Base-by-base conservation (phyloP, 495 filamentous ascomycete species). In the Aspergillus coremiiformis region DNA sequence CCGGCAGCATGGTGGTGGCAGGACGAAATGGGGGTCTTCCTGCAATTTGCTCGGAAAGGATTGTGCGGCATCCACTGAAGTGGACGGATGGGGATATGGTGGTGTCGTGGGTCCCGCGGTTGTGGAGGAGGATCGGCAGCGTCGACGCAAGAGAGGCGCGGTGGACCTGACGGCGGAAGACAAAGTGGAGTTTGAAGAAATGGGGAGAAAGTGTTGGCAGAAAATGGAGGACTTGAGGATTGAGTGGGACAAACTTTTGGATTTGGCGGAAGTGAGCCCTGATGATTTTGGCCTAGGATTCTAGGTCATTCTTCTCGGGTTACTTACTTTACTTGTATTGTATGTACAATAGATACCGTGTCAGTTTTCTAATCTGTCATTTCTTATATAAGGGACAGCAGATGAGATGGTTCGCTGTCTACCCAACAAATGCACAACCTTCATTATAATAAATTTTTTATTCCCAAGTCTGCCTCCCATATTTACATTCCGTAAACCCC, bases 21-120 rank as follows among this genome's bases (percentile, higher is more conserved):
- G 77, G 35, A 72, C 72, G 11, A 98, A 98, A 74, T 98, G 92
- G 92, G 93, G 93, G 5, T 86, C 83, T 9, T 78, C 80, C 39
- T 78, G 74, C 4, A 75, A 85, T 58, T 57, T 70, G 14, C 53
- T 65, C 37, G 91, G 92, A 0, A 45, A 49, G 11, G 79, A 78
- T 58, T 66, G 75, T 15, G 77, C 85, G 5, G 80, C 75, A 67
- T 80, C 79, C 59, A 89, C 89, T 7, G 89, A 92, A 64, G 80
- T 90, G 1, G 84, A 87, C 26, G 88, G 90, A 4, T 95, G 90
- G 90, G 90, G 89, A 0, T 81, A 80, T 74, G 82, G 85, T 29
- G 90, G 90, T 22, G 72, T 67, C 11, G 74, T 89, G 22, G 86
- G 82, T 3, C 59, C 58, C 23, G 60, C 67, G 45, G 65, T 71